phyloP scores from a whole-genome alignment of 2,329 filamentous ascomycete species.

The Leptographium radiaticola region DNA sequence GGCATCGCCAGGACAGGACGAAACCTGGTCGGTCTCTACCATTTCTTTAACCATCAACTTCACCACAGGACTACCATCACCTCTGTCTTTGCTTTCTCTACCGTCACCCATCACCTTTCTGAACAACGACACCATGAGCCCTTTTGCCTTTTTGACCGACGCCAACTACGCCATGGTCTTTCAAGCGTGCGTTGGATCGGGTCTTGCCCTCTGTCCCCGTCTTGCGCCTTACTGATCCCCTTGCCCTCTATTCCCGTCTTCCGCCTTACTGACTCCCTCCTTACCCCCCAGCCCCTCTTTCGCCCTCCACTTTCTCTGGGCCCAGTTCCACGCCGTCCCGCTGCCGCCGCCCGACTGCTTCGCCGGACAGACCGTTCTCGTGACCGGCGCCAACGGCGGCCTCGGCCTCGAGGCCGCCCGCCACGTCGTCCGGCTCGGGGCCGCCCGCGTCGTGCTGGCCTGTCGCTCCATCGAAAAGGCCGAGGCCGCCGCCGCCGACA shows the following conservation, averaged over 20 bases:
- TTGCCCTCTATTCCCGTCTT: no score
- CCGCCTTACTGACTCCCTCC: neutral
- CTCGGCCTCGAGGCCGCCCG: slow-evolving; percentile 24
- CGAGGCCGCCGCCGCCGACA: slow-evolving; percentile 23
- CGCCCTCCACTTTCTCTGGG: slow-evolving; percentile 8
- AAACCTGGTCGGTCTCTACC: no score
- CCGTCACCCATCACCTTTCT: neutral
- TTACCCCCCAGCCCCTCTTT: neutral
- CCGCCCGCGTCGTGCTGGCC: slow-evolving; percentile 24
- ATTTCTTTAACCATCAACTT: no score
- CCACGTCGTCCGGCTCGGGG: slow-evolving; percentile 23
- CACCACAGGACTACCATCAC: no score
- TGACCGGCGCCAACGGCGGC: slow-evolving; percentile 26
- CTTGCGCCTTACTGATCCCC: no score
- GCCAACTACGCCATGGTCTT: slow-evolving; percentile 6
- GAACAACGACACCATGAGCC: neutral
- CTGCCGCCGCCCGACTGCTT: slow-evolving; percentile 12
- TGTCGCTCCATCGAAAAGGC: slow-evolving; percentile 23
- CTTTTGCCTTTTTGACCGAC: slow-evolving; percentile 4
- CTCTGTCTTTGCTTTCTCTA: neutral
- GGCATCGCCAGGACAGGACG: no score
- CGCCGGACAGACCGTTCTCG: slow-evolving; percentile 18
- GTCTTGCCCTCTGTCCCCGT: no score
- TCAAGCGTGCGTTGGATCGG: neutral
- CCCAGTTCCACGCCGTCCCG: slow-evolving; percentile 12